Evolutionary conservation across 1,139 yeast genomes (phyloP).

Genomic region (Geotrichum candidum): DNA sequence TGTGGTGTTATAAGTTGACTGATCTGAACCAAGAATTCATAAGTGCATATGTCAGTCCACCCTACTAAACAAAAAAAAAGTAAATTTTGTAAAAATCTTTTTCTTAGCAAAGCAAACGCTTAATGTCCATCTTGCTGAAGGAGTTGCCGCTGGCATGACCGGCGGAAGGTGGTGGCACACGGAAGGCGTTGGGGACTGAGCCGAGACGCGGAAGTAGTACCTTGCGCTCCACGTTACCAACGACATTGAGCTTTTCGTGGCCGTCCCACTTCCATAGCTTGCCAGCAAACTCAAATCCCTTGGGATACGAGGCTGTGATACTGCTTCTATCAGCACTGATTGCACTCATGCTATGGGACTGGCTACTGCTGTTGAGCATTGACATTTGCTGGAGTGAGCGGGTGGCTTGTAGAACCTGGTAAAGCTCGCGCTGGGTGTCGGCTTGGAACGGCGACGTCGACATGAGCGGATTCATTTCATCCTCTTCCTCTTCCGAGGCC

Average conservation of each 20-base stretch:
- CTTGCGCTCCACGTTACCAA: constrained; percentile 19
- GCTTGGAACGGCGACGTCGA: constrained; percentile 11
- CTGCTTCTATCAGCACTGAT: constrained; percentile 19
- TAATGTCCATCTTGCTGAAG: background rate
- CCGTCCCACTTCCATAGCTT: constrained; percentile 40
- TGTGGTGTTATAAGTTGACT: background rate
- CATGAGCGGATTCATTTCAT: constrained; percentile 3
- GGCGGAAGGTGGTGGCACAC: background rate
- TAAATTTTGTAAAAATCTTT: background rate
- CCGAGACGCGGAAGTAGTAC: constrained; percentile 15
- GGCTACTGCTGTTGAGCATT: constrained; percentile 22
- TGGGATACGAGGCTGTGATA: constrained; percentile 23
- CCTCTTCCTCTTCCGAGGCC: constrained; percentile 2
- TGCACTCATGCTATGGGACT: constrained; percentile 14
- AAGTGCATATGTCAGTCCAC: background rate
- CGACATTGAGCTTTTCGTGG: constrained; percentile 27
- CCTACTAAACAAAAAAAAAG: too few relatives aligned
- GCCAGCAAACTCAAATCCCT: constrained; percentile 39
- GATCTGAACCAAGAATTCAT: background rate
- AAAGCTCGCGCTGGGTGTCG: constrained; percentile 32
- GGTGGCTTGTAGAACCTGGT: constrained; percentile 39
- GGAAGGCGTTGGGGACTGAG: background rate
- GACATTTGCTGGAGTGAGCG: constrained; percentile 38
- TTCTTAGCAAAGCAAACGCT: background rate
- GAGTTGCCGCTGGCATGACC: background rate